Evolutionary conservation across 164 flowering plant species (phyloP), one percentile per base, ranked within the genome.

Genomic region (Chloranthus sessilifolius): DNA sequence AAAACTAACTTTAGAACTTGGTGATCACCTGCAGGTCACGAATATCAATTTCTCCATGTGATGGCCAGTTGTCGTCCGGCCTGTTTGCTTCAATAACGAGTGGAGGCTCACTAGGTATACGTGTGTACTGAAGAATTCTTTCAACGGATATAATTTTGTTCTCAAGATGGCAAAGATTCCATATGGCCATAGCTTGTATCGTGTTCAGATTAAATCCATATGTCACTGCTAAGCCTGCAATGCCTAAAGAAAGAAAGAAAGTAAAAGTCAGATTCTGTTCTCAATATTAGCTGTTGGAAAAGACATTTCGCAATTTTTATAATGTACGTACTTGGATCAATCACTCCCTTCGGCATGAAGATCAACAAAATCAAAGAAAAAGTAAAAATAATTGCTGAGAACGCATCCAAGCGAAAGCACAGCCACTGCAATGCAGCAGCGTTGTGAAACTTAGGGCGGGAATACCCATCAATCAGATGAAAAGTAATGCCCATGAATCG

Each of bases 161-260:
- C 63, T 77, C 82, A 53, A 74, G 24, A 23, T 55, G 40, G 57
- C 79, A 74, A n/a, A 74, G 63, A 27, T 46, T 56, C 77, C 71
- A 69, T 25, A 74, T 56, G 2, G 65, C 47, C 62, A 55, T 39
- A 5, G 67, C 56, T 58, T 53, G 73, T 26, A 72, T 12, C 61
- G 40, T 47, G 48, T 72, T 72, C 46, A 77, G 42, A 50, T 67
- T 77, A 6, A 77, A 64, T 24, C 79, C 82, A 53, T 74, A 77
- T 4, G 77, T 77, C 27, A 72, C 79, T 14, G 72, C 68, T 40
- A 77, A 53, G 8, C 82, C 79, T 28, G 77, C 82, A 41, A 77
- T 43, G 35, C 72, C 79, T 74, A 16, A 35, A 61, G n/a, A 27
- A 43, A 1, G 31, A 23, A 30, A 40, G 20, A 42, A 22, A 42